Percentiles rank a stretch among this genome's conserved stretches.
Conservation (phyloP, 2,329 filamentous ascomycete species). For the Aphanoascus verrucosus region DNA sequence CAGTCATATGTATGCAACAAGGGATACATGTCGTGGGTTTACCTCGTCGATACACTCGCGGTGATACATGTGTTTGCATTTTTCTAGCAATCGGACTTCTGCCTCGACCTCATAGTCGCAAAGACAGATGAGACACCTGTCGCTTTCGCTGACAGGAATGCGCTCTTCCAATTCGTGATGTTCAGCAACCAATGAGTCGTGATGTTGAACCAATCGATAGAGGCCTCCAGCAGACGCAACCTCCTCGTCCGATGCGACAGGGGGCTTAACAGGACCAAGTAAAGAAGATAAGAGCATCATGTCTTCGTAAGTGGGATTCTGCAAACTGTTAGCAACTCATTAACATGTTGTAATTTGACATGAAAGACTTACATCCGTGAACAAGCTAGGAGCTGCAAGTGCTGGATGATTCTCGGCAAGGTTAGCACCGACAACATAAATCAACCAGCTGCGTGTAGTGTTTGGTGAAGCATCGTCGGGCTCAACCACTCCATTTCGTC, state of each 20-base stretch:
- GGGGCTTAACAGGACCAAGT: constrained; percentile 57
- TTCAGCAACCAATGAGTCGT: constrained; percentile 38
- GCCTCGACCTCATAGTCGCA: constrained; percentile 55
- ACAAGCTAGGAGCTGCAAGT: constrained; percentile 57
- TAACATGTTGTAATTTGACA: not conserved
- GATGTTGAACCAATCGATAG: constrained; percentile 42
- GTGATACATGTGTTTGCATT: constrained; percentile 58
- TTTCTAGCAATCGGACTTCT: constrained; percentile 49
- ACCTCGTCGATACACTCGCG: constrained; percentile 60
- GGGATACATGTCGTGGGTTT: constrained; percentile 21
- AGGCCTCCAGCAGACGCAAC: constrained; percentile 52
- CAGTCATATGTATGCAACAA: not conserved
- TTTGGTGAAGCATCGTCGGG: constrained; percentile 42
- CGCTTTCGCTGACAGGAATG: constrained; percentile 34
- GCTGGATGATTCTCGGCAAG: constrained; percentile 61
- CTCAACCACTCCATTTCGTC: constrained; percentile 55
- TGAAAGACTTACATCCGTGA: constrained; percentile 49
- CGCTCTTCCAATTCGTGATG: constrained; percentile 31
- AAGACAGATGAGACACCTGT: constrained; percentile 57
- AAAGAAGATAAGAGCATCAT: constrained; percentile 59
- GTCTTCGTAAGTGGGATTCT: constrained; percentile 58
- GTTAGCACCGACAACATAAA: constrained; percentile 60
- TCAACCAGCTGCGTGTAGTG: constrained; percentile 56
- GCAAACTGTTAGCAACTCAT: constrained; percentile 14
- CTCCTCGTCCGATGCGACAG: constrained; percentile 55